A percentile compares a stretch with the other conserved stretches of the same genome.
phyloP scores from a whole-genome alignment of 768 basidiomycete genomes.

The Podaxis sp. region DNA sequence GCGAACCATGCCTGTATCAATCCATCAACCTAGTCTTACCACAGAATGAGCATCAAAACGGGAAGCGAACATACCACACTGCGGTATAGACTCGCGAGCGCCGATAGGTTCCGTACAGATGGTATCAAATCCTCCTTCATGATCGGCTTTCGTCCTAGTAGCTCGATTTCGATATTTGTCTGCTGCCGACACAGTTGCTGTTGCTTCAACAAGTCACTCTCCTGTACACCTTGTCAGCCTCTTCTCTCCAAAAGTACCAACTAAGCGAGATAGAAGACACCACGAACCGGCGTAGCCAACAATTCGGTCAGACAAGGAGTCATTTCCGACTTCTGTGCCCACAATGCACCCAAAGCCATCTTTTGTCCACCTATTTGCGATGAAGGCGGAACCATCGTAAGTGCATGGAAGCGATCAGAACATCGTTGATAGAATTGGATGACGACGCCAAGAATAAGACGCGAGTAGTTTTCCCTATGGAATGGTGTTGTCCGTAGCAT shows the following conservation, averaged over 20 bases:
- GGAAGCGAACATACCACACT: conserved; percentile 66
- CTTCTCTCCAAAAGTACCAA: not conserved
- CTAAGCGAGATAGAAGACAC: not conserved
- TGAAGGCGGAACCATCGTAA: conserved; percentile 53
- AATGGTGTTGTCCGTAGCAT: conserved; percentile 93
- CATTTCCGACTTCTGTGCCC: conserved; percentile 87
- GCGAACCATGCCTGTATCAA: conserved; percentile 79
- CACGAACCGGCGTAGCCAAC: conserved; percentile 49
- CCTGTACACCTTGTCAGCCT: conserved; percentile 28
- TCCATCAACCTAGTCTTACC: conserved; percentile 4
- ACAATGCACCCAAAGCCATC: conserved; percentile 65
- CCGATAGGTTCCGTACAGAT: conserved; percentile 69
- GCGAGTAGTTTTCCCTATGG: conserved; percentile 91
- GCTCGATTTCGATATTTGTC: conserved; percentile 71
- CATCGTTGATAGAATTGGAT: conserved; percentile 97
- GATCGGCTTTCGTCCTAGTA: conserved; percentile 57
- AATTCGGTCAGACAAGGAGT: conserved; percentile 71
- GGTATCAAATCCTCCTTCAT: conserved; percentile 65
- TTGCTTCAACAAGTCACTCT: conserved; percentile 39
- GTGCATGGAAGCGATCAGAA: conserved; percentile 80
- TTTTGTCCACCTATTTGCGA: conserved; percentile 7
- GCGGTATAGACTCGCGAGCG: conserved; percentile 77
- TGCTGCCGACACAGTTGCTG: conserved; percentile 72
- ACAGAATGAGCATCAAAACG: not conserved
- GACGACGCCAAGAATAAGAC: conserved; percentile 90